Conservation (phyloP, 257 asterid genomes). For the Ligustrum vulgare region DNA sequence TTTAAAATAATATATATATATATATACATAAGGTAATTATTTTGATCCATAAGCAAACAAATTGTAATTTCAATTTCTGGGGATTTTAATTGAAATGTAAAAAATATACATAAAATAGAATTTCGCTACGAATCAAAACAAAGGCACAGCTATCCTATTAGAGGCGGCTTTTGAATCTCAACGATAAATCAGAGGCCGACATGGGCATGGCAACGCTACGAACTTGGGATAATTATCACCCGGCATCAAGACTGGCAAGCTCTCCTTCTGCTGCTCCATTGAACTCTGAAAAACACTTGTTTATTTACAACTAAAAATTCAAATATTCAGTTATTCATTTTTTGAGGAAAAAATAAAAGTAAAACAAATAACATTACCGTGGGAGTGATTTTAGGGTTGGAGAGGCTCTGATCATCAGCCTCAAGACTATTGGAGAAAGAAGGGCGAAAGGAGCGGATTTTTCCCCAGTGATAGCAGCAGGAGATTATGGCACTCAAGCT, state of each 20-base stretch:
- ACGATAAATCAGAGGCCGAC: slow-evolving; percentile 21
- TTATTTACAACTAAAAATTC: not conserved
- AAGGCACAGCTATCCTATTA: not conserved
- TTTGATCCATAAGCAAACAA: no score
- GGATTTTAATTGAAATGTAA: not conserved
- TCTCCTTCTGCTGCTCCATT: slow-evolving; percentile 28
- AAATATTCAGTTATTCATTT: no score
- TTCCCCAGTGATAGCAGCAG: slow-evolving; percentile 62
- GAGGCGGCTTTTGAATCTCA: slow-evolving; percentile 22
- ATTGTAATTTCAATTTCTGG: not conserved
- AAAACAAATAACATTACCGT: slow-evolving; percentile 15
- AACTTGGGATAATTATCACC: slow-evolving; percentile 33
- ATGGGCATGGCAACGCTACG: slow-evolving; percentile 32
- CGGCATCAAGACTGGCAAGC: slow-evolving; percentile 47
- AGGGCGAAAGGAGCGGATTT: slow-evolving; percentile 44
- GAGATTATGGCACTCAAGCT: slow-evolving; percentile 53
- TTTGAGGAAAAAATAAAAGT: not conserved
- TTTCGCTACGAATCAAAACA: not conserved
- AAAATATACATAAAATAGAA: not conserved
- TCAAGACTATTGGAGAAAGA: slow-evolving; percentile 19
- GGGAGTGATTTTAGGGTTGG: slow-evolving; percentile 29
- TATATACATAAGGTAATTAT: no score
- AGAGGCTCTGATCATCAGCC: slow-evolving; percentile 11
- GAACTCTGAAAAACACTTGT: slow-evolving; percentile 13
- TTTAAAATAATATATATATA: no score